Evolutionary conservation across 2,329 filamentous ascomycete species (phyloP).

Genomic region (Bipolaris bicolor): DNA sequence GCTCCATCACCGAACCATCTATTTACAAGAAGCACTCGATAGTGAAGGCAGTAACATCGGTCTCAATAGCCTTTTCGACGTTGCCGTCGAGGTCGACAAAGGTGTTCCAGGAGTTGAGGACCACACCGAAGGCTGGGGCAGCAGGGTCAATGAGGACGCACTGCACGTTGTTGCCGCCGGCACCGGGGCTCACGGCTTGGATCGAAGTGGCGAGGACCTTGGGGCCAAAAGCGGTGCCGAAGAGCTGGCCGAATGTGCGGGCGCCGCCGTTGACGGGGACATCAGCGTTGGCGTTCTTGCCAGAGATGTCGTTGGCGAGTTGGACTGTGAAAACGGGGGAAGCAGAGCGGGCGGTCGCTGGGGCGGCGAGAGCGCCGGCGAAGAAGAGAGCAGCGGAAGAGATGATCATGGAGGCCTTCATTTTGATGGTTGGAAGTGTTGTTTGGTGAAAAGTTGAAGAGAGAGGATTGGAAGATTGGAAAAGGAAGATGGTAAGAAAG

Average conservation of each 20-base stretch:
- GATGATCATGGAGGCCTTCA: constrained; percentile 13
- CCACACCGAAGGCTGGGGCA: not conserved
- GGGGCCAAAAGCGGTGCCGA: constrained; percentile 2
- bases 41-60: constrained; percentile 17
- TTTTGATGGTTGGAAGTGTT: constrained; percentile 4
- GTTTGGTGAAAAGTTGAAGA: not conserved
- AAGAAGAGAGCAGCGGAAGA: constrained; percentile 2
- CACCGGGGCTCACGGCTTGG: constrained; percentile 12
- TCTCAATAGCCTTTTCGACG: constrained; percentile 1
- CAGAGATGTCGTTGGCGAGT: constrained; percentile 8
- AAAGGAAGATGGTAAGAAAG: constrained; percentile 1
- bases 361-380: constrained; percentile 9
- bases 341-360: not conserved
- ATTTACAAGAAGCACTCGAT: constrained; percentile 14
- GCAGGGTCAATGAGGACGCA: constrained; percentile 7
- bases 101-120: constrained; percentile 19
- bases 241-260: constrained; percentile 8
- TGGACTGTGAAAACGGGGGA: constrained; percentile 5
- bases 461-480: not conserved
- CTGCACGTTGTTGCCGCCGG: constrained; percentile 3
- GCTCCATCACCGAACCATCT: not conserved
- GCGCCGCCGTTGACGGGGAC: constrained; percentile 4
- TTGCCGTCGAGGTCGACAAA: constrained; percentile 22
- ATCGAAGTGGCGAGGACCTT: constrained; percentile 8
- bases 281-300: constrained; percentile 9